Conservation (phyloP, 2,329 filamentous ascomycete species). For the Emergomyces pasteurianus region DNA sequence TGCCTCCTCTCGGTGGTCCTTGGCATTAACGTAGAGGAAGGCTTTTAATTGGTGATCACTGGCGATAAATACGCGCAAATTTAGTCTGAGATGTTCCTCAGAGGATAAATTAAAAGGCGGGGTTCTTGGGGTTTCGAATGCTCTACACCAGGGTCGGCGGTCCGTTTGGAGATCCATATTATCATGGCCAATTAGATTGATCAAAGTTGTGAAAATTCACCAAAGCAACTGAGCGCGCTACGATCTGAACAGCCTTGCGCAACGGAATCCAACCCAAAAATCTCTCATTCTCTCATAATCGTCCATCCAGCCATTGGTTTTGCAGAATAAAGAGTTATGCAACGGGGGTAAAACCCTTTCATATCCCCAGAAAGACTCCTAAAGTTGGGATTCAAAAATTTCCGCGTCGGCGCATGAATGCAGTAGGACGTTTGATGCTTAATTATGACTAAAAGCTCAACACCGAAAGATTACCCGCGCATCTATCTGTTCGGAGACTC, state of each 20-base stretch:
- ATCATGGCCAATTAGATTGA: too few species aligned
- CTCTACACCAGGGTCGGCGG: too few species aligned
- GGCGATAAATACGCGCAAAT: not conserved
- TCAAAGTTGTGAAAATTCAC: too few species aligned
- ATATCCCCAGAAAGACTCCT: not conserved
- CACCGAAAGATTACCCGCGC: slow-evolving; percentile 9
- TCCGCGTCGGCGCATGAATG: too few species aligned
- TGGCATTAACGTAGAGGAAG: not conserved
- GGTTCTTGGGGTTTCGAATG: too few species aligned
- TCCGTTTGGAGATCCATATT: too few species aligned
- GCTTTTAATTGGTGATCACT: not conserved
- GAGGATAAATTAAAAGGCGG: too few species aligned
- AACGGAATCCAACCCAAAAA: not conserved
- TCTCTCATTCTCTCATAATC: not conserved
- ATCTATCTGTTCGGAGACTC: slow-evolving; percentile 16
- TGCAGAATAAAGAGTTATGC: too few species aligned
- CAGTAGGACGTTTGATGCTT: not conserved
- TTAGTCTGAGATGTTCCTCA: not conserved
- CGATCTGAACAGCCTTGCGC: not conserved
- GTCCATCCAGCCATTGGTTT: too few species aligned
- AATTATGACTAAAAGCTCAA: not conserved
- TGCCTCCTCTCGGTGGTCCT: too few species aligned
- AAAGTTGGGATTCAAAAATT: not conserved
- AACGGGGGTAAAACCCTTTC: too few species aligned
- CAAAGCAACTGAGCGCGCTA: too few species aligned